Evolutionary conservation across 306 rosid species (phyloP).

Genomic region (Cyamopsis tetragonoloba): DNA sequence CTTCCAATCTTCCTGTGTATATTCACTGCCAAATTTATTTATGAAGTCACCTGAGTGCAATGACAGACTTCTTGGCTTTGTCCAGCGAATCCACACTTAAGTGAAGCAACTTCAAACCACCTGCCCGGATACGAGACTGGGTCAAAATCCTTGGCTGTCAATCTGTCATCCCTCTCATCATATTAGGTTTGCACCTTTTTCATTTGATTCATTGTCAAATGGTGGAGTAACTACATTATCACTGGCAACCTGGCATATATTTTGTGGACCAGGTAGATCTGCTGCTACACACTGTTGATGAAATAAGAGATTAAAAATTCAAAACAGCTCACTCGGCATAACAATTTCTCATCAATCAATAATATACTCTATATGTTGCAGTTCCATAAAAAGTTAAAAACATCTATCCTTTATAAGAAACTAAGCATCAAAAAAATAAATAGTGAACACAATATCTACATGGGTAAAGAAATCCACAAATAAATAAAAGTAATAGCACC

Average conservation of each 20-base stretch:
- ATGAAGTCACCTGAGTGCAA: conserved; percentile 85
- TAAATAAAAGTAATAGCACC: neutral
- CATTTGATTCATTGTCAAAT: conserved; percentile 47
- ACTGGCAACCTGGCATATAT: conserved; percentile 54
- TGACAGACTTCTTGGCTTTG: conserved; percentile 97
- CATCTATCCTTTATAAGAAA: conserved; percentile 17
- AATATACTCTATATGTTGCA: conserved; percentile 9
- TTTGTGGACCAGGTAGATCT: conserved; percentile 43
- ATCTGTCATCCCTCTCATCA: conserved; percentile 98
- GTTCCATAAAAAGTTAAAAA: conserved; percentile 24
- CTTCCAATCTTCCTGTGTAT: neutral
- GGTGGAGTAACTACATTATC: conserved; percentile 43
- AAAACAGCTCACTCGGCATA: conserved; percentile 20
- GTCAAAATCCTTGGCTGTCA: conserved; percentile 75
- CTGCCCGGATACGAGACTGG: conserved; percentile 85
- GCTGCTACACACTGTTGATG: conserved; percentile 61
- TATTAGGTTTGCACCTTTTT: conserved; percentile 50
- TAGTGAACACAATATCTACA: neutral
- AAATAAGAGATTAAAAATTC: neutral
- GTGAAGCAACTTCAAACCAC: conserved; percentile 99
- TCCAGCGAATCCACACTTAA: conserved; percentile 96
- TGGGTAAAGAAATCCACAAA: neutral
- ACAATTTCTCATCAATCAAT: neutral
- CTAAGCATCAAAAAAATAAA: neutral
- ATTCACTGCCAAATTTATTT: conserved; percentile 24